Conservation (phyloP, 495 filamentous ascomycete genomes). For the Wilcoxina mikolae region DNA sequence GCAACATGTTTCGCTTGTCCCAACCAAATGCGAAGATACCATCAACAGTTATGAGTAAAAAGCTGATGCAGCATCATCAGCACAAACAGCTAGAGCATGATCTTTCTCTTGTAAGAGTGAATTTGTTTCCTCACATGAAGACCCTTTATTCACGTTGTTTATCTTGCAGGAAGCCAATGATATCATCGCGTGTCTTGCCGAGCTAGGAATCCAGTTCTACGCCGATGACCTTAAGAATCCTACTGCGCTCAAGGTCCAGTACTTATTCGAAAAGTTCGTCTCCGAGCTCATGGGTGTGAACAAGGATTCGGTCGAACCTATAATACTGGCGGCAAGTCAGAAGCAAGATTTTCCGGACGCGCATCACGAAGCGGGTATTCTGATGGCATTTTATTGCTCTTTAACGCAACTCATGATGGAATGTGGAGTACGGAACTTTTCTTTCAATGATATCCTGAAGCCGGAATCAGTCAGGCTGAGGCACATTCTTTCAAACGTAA, state of each 20-base stretch:
- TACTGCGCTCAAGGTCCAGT: constrained; percentile 81
- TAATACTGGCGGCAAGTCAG: constrained; percentile 78
- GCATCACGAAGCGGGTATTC: constrained; percentile 69
- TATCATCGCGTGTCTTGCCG: constrained; percentile 90
- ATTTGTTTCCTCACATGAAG: background rate
- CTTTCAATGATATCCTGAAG: constrained; percentile 73
- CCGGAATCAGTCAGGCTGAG: constrained; percentile 76
- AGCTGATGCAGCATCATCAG: constrained; percentile 13
- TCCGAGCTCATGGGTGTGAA: constrained; percentile 85
- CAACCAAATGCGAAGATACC: constrained; percentile 19
- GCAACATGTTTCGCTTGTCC: constrained; percentile 19
- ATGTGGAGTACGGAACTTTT: constrained; percentile 87
- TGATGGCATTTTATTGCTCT: constrained; percentile 83
- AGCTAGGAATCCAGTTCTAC: constrained; percentile 80
- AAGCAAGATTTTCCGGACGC: constrained; percentile 65
- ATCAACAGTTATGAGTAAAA: constrained; percentile 6
- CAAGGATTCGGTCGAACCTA: constrained; percentile 78
- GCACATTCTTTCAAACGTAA: constrained; percentile 87
- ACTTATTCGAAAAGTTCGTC: constrained; percentile 94
- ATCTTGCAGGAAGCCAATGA: constrained; percentile 46
- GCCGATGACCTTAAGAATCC: constrained; percentile 86
- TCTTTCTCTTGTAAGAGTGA: constrained; percentile 13
- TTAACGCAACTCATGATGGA: constrained; percentile 62
- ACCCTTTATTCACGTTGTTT: background rate
- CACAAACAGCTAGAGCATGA: constrained; percentile 17